Percentiles rank a stretch among this genome's conserved stretches.
phyloP scores from a whole-genome alignment of 768 basidiomycete genomes.

The Pisolithus orientalis region DNA sequence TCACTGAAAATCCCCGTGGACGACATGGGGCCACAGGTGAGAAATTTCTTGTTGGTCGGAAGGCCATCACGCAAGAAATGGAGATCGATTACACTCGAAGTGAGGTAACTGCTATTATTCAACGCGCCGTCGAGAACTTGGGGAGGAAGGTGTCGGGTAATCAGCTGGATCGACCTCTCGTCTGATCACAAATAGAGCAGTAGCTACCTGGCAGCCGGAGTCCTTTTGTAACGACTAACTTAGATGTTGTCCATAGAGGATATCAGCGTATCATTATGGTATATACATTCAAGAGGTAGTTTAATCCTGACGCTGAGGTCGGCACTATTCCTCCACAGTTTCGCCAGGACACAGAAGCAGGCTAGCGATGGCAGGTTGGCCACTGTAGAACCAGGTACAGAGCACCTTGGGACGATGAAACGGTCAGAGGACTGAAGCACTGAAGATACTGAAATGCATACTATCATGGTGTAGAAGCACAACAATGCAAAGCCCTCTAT shows the following conservation, averaged over 20 bases:
- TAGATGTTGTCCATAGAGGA: background rate
- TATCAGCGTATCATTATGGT: background rate
- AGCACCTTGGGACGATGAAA: slow-evolving; percentile 36
- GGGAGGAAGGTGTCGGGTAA: slow-evolving; percentile 46
- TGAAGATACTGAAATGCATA: slow-evolving; percentile 19
- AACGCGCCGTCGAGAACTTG: slow-evolving; percentile 45
- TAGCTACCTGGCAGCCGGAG: background rate
- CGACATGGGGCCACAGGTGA: no score
- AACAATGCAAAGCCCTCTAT: slow-evolving; percentile 64
- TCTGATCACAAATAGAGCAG: background rate
- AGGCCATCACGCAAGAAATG: slow-evolving; percentile 3
- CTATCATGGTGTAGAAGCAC: slow-evolving; percentile 64
- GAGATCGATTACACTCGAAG: slow-evolving; percentile 40
- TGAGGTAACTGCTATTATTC: slow-evolving; percentile 49
- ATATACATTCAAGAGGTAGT: background rate
- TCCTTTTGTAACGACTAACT: background rate
- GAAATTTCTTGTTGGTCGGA: background rate
- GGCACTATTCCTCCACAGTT: slow-evolving; percentile 16
- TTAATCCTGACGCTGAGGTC: slow-evolving; percentile 3
- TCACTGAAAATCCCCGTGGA: background rate
- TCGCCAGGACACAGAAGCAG: slow-evolving; percentile 31
- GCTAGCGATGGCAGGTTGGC: slow-evolving; percentile 48
- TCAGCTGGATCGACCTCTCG: slow-evolving; percentile 15
- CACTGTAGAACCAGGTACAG: slow-evolving; percentile 63
- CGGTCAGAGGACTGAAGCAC: background rate